phyloP scores from a whole-genome alignment of 1,284 basidiomycete species.

The Ceratobasidium sp. region DNA sequence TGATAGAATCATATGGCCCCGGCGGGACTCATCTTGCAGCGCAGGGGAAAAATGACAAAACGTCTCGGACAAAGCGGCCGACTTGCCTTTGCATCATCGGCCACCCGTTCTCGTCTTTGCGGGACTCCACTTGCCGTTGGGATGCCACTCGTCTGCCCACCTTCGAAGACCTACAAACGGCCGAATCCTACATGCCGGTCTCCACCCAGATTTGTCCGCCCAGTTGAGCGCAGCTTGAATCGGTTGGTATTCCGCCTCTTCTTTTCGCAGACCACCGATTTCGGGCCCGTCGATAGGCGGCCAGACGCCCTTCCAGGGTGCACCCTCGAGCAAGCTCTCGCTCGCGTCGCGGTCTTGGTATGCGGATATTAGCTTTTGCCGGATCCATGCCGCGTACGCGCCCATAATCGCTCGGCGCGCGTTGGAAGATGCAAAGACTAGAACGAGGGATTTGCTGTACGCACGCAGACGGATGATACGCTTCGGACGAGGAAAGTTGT shows the following conservation, averaged over 20 bases:
- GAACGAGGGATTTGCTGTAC: conserved; percentile 1
- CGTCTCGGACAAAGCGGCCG: not conserved
- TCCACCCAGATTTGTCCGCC: conserved; percentile 21
- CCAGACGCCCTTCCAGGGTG: not conserved
- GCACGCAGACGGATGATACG: not conserved
- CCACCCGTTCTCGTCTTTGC: not conserved
- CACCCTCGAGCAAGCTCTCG: not conserved
- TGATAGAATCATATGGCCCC: conserved; percentile 37
- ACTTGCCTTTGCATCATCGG: not conserved
- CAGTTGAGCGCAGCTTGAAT: not conserved
- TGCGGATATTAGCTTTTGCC: not conserved
- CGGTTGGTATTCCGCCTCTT: not conserved
- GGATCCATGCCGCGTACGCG: conserved; percentile 10
- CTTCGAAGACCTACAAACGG: not conserved
- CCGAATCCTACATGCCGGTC: conserved; percentile 6
- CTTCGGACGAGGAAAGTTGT: conserved; percentile 29
- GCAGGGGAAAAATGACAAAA: not conserved
- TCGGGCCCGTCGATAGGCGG: not conserved
- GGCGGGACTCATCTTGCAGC: conserved; percentile 27
- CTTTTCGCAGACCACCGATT: not conserved
- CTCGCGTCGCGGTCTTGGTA: not conserved
- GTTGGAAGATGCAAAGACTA: conserved; percentile 13
- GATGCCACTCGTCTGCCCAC: conserved; percentile 18
- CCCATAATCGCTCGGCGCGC: conserved; percentile 12
- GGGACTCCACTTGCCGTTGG: not conserved